phyloP scores from a whole-genome alignment of 2,329 filamentous ascomycete genomes.

The Aspergillus pseudoterreus region DNA sequence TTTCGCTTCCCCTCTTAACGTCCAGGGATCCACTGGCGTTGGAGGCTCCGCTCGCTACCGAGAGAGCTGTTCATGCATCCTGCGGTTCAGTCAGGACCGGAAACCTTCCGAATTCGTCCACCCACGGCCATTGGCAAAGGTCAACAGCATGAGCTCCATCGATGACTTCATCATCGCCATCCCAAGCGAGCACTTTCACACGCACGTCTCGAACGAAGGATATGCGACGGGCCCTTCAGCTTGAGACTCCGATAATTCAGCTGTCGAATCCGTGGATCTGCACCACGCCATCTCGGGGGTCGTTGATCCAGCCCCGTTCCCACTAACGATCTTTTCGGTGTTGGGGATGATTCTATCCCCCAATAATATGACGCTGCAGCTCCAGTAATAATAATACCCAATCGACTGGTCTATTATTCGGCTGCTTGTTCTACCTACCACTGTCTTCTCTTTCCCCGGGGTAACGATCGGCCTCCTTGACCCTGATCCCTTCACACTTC shows the following conservation, averaged over 20 bases:
- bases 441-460: not conserved
- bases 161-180: not conserved
- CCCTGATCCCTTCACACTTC: not conserved
- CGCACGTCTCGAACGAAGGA: not conserved
- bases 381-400: not conserved
- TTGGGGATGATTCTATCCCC: not conserved
- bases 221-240: not conserved
- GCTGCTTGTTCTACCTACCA: not conserved
- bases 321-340: not conserved
- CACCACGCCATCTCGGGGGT: constrained; percentile 9
- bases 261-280: constrained; percentile 1
- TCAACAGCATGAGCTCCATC: not conserved
- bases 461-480: not conserved
- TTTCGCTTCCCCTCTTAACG: no score
- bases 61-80: not conserved
- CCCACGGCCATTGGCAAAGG: not conserved
- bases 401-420: not conserved
- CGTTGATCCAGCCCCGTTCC: constrained; percentile 1
- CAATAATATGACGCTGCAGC: not conserved
- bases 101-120: not conserved
- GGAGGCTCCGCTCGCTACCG: no score
- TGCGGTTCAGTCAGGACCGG: not conserved
- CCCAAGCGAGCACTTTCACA: not conserved
- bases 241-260: not conserved
- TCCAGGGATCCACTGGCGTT: no score